Percentiles rank a stretch among this genome's conserved stretches.
These are phyloP conservation scores for Talaromyces marneffei DNA, from an alignment of 2,329 filamentous ascomycete genomes.

Conservation along the genomic window DNA sequence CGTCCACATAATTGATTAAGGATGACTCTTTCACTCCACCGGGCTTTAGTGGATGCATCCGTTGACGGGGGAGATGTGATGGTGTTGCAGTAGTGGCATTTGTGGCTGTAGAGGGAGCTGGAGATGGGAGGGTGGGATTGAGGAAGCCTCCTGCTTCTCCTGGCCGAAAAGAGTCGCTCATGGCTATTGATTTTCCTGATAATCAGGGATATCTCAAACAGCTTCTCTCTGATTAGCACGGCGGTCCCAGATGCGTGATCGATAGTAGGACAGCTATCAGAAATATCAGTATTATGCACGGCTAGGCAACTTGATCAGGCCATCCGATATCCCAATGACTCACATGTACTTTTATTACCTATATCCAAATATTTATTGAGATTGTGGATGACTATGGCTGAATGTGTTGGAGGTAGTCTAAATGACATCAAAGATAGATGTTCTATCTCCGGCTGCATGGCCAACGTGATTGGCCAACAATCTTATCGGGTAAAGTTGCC, in stretches of 20 bases:
- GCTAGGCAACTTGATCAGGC: background rate
- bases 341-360: background rate
- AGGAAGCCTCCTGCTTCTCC: constrained; percentile 37
- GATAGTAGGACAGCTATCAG: background rate
- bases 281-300: background rate
- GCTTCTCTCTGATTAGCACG: background rate
- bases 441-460: background rate
- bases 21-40: constrained; percentile 55
- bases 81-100: constrained; percentile 28
- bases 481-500: constrained; percentile 12
- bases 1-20: constrained; percentile 54
- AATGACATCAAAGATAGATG: background rate
- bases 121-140: constrained; percentile 36
- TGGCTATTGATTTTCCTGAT: background rate
- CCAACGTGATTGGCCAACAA: background rate
- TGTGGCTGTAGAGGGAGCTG: constrained; percentile 42
- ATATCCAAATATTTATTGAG: background rate
- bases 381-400: background rate
- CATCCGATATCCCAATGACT: background rate
- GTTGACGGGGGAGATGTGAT: constrained; percentile 47
- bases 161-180: background rate
- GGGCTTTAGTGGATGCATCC: constrained; percentile 47
- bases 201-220: background rate
- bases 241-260: background rate
- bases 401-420: background rate